phyloP scores from a whole-genome alignment of 1,139 yeast genomes.

The Yamadazyma dendronema region DNA sequence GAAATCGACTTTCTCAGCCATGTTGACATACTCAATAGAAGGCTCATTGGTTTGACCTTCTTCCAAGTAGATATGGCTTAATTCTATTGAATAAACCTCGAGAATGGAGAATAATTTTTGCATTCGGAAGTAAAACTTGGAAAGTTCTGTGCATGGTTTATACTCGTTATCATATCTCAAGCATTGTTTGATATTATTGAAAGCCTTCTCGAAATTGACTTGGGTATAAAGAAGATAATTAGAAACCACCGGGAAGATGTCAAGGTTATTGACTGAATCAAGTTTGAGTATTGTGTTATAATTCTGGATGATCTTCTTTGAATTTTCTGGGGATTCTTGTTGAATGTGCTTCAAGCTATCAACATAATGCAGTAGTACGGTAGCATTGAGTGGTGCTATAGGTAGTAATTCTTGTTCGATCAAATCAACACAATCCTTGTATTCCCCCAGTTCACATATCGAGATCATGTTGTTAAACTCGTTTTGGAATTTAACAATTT shows the following conservation, averaged over 20 bases:
- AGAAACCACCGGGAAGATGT: conserved; percentile 31
- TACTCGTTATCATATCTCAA: conserved; percentile 69
- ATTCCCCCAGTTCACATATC: conserved; percentile 16
- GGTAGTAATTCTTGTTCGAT: conserved; percentile 23
- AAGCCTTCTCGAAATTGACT: conserved; percentile 50
- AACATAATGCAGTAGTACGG: conserved; percentile 18
- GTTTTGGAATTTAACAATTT: conserved; percentile 19
- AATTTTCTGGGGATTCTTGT: conserved; percentile 7
- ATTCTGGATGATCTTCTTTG: conserved; percentile 23
- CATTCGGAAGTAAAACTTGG: conserved; percentile 43
- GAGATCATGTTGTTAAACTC: conserved; percentile 19
- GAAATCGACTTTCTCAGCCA: conserved; percentile 27
- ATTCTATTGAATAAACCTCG: conserved; percentile 43
- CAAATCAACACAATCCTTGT: conserved; percentile 18
- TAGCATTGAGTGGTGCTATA: conserved; percentile 23
- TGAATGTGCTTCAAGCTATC: conserved; percentile 18
- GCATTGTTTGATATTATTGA: conserved; percentile 55
- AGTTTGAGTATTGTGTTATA: conserved; percentile 27
- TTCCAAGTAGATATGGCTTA: conserved; percentile 35
- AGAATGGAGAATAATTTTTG: conserved; percentile 34
- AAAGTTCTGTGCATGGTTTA: conserved; percentile 48
- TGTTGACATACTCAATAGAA: conserved; percentile 17
- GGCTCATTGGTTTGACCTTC: conserved; percentile 10
- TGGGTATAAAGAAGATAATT: conserved; percentile 49
- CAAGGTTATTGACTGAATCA: conserved; percentile 32